Evolutionary conservation across 257 asterid species (phyloP).

Genomic region (Leptodermis oblonga): DNA sequence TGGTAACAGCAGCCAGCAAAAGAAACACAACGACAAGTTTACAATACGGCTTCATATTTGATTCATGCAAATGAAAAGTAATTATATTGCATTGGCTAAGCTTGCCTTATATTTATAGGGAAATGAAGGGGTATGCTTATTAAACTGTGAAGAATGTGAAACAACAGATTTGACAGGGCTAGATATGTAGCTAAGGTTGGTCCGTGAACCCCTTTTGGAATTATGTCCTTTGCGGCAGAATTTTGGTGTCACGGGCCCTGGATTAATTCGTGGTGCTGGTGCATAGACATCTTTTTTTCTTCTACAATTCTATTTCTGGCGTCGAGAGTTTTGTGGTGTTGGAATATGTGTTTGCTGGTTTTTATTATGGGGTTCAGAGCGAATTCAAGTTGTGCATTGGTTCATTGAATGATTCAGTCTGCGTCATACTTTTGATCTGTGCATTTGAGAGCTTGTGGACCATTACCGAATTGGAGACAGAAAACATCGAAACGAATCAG

Average conservation of each 20-base stretch:
- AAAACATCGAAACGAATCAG: too few relatives aligned
- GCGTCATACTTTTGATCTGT: neutral
- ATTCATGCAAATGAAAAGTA: neutral
- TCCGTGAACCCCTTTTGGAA: slow-evolving; percentile 9
- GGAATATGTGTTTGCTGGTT: neutral
- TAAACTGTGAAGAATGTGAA: slow-evolving; percentile 11
- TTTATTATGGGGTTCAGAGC: neutral
- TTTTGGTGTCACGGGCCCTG: slow-evolving; percentile 30
- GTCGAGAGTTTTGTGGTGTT: too few relatives aligned
- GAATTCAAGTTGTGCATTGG: neutral
- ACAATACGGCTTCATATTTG: slow-evolving; percentile 16
- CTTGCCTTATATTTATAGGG: slow-evolving; percentile 17
- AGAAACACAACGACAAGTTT: slow-evolving; percentile 16
- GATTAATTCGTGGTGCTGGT: slow-evolving; percentile 17
- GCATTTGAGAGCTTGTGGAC: too few relatives aligned
- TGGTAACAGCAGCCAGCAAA: slow-evolving; percentile 10
- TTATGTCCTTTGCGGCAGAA: slow-evolving; percentile 10
- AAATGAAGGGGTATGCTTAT: neutral
- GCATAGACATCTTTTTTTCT: neutral
- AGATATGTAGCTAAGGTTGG: neutral
- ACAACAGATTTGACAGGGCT: neutral
- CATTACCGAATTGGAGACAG: too few relatives aligned
- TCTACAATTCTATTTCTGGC: too few relatives aligned
- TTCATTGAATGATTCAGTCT: neutral
- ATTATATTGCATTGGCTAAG: neutral